Evolutionary conservation across 768 basidiomycete species (phyloP).

Genomic region (Pisolithus sp.): DNA sequence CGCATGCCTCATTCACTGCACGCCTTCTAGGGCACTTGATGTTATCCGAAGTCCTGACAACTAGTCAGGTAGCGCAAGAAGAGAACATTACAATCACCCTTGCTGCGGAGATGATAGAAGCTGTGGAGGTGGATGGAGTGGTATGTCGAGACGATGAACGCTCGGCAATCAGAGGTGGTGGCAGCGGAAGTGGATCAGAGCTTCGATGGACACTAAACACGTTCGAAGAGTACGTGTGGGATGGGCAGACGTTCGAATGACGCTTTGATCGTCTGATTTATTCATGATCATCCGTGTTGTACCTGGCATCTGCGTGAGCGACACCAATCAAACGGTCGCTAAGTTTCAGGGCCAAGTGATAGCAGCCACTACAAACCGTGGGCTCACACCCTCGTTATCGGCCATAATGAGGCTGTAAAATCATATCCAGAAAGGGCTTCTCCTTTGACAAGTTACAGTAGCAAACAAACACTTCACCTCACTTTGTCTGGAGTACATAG

Average conservation of each 20-base stretch:
- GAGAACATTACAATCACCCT: constrained; percentile 72
- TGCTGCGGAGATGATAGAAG: constrained; percentile 69
- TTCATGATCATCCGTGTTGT: background rate
- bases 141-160: constrained; percentile 70
- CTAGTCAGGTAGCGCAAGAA: constrained; percentile 62
- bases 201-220: constrained; percentile 69
- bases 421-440: too few relatives aligned
- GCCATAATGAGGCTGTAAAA: too few relatives aligned
- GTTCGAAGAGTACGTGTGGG: constrained; percentile 67
- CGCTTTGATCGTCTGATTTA: background rate
- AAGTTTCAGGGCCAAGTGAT: too few relatives aligned
- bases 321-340: too few relatives aligned
- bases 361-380: too few relatives aligned
- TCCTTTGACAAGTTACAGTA: too few relatives aligned
- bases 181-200: constrained; percentile 48
- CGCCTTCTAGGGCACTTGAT: constrained; percentile 55
- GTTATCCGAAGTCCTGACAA: constrained; percentile 47
- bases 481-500: too few relatives aligned
- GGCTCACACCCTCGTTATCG: too few relatives aligned
- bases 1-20: constrained; percentile 57
- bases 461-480: too few relatives aligned
- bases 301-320: too few relatives aligned
- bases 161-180: constrained; percentile 31
- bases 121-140: constrained; percentile 62
- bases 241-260: constrained; percentile 42